Evolutionary conservation across 2,329 filamentous ascomycete genomes (phyloP).

Genomic region (Colletotrichum sublineola): DNA sequence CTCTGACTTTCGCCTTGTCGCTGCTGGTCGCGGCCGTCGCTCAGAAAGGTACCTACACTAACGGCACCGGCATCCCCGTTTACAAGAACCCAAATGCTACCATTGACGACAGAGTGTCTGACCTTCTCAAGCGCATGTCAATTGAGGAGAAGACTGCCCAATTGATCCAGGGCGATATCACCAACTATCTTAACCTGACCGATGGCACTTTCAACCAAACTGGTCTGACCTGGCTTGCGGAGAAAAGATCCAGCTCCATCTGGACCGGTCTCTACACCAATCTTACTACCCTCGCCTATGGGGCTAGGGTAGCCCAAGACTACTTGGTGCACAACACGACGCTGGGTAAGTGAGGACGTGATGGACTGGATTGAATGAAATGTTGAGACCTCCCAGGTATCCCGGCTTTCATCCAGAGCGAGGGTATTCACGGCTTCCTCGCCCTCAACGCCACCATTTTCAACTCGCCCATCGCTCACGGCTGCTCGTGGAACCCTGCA

Average conservation of each 20-base stretch:
- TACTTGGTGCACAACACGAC: conserved; percentile 69
- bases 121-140: conserved; percentile 80
- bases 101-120: conserved; percentile 74
- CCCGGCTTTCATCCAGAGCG: conserved; percentile 79
- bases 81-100: conserved; percentile 75
- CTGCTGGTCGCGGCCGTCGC: conserved; percentile 46
- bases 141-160: conserved; percentile 81
- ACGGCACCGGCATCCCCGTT: conserved; percentile 51
- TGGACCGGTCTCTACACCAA: conserved; percentile 78
- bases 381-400: conserved; percentile 73
- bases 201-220: conserved; percentile 76
- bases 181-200: conserved; percentile 80
- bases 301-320: conserved; percentile 75
- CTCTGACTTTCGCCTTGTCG: conserved; percentile 45
- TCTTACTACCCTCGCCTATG: conserved; percentile 72
- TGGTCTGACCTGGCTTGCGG: conserved; percentile 76
- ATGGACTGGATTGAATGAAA: background rate
- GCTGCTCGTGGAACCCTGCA: conserved; percentile 77
- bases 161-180: conserved; percentile 77
- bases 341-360: conserved; percentile 46
- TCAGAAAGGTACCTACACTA: conserved; percentile 43
- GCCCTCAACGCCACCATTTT: conserved; percentile 82
- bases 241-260: conserved; percentile 74
- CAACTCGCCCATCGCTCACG: conserved; percentile 81
- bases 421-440: conserved; percentile 81